Evolutionary conservation across 306 rosid species (phyloP), one percentile per base, ranked within the genome.

Genomic region (Delonix regia): DNA sequence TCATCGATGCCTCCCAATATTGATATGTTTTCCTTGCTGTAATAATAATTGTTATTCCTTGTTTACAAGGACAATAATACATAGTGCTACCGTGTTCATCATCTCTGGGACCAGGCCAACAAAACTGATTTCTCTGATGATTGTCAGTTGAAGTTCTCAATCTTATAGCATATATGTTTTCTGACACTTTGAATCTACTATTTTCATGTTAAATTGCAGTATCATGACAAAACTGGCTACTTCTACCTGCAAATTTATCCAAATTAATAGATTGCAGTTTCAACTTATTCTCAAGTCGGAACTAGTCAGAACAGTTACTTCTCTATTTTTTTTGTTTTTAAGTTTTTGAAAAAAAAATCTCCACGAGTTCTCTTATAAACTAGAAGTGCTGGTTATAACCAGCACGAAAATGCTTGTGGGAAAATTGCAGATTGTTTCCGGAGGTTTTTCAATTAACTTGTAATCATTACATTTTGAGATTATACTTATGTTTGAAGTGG

Each of bases 401-500:
- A 4, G 4, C 33, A 30, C 33, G 2, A 1, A 30, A 30, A 30
- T 30, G 33, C 33, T 30, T 30, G 33, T 30, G 33, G 33, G 2
- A 4, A 30, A 30, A 30, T 30, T 1, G 33, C 33, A 30, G 33
- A 24, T 61, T 51, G 36, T 55, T 42, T 69, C 49, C 56, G 33
- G 33, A 28, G 28, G 69, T 41, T 78, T 49, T 60, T 25, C 65
- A 44, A 61, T 41, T 36, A 51, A 79, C 28, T 28, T 34, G 6
- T 22, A 22, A 13, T 75, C 62, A 70, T 12, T 36, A 69, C 39
- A 74, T 74, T 75, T 75, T 39, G 67, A 72, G 68, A 25, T 64
- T n/a, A 47, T 64, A 25, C 81, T 48, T 27, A 47, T 75, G 39
- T 77, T 38, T 36, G 72, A 16, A 41, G 22, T 63, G 14, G 18